phyloP scores from a whole-genome alignment of 352 stramenopile genomes.

The Globisporangium recalcitrans region DNA sequence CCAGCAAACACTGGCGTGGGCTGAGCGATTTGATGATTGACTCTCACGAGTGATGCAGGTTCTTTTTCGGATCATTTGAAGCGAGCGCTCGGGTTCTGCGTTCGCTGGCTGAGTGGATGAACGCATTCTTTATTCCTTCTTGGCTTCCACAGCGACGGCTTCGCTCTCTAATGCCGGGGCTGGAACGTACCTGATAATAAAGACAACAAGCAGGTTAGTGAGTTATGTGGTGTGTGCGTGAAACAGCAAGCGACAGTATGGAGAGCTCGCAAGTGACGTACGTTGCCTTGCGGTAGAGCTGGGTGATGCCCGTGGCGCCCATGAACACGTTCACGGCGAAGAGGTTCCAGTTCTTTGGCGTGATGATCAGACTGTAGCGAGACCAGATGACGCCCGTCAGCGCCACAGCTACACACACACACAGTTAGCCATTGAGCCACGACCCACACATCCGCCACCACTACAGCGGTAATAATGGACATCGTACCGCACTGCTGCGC shows the following conservation, averaged over 20 bases:
- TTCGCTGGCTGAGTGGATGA: background rate
- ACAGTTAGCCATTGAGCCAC: background rate
- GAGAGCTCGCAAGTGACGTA: constrained; percentile 29
- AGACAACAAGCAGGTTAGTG: background rate
- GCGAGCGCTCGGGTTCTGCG: too few relatives aligned
- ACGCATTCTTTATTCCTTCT: constrained; percentile 16
- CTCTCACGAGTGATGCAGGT: background rate
- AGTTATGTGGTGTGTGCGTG: background rate
- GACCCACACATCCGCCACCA: background rate
- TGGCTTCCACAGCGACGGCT: constrained; percentile 13
- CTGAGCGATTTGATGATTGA: background rate
- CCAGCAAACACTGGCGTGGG: background rate
- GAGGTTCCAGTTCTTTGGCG: constrained; percentile 89
- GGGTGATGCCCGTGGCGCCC: constrained; percentile 74
- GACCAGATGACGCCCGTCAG: constrained; percentile 88
- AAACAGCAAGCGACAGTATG: background rate
- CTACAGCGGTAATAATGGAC: background rate
- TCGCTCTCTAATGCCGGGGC: background rate
- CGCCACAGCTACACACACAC: constrained; percentile 42
- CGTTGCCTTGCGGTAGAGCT: constrained; percentile 79
- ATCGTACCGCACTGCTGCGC: constrained; percentile 69
- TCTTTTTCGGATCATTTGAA: background rate
- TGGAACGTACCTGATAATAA: constrained; percentile 17
- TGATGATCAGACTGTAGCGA: constrained; percentile 86
- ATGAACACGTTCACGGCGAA: constrained; percentile 90